Conservation (phyloP, 345 rosid species). For the Salix viminalis region DNA sequence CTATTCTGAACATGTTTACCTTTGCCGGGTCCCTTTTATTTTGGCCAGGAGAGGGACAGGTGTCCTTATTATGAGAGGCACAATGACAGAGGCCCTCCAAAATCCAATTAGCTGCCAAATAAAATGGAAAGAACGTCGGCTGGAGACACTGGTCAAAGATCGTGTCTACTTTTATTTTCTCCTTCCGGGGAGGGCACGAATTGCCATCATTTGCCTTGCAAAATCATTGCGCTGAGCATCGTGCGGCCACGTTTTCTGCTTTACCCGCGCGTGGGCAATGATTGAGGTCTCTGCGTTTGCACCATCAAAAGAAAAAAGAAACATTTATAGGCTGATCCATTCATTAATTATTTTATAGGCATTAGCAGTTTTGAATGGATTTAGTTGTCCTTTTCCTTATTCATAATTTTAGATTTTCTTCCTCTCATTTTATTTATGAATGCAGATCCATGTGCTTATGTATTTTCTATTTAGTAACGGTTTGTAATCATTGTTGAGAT, state of each 20-base stretch:
- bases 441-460: no score
- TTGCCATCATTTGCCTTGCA: neutral
- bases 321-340: neutral
- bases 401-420: no score
- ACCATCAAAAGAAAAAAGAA: neutral
- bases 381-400: no score
- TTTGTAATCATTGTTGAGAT: no score
- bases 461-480: no score
- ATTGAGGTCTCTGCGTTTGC: slow-evolving; percentile 5
- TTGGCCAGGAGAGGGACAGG: neutral
- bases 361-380: neutral
- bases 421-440: no score
- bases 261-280: slow-evolving; percentile 22
- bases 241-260: slow-evolving; percentile 22
- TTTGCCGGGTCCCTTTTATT: neutral
- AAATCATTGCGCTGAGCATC: neutral
- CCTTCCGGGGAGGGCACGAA: neutral
- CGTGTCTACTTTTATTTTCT: neutral
- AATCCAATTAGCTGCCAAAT: neutral
- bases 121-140: neutral
- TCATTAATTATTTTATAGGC: neutral
- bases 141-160: slow-evolving; percentile 25
- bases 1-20: neutral
- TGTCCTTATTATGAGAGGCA: neutral
- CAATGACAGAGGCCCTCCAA: slow-evolving; percentile 8